These are phyloP conservation scores for Symmetrospora coprosmae DNA, from an alignment of 768 basidiomycete species.

Conservation along the genomic window DNA sequence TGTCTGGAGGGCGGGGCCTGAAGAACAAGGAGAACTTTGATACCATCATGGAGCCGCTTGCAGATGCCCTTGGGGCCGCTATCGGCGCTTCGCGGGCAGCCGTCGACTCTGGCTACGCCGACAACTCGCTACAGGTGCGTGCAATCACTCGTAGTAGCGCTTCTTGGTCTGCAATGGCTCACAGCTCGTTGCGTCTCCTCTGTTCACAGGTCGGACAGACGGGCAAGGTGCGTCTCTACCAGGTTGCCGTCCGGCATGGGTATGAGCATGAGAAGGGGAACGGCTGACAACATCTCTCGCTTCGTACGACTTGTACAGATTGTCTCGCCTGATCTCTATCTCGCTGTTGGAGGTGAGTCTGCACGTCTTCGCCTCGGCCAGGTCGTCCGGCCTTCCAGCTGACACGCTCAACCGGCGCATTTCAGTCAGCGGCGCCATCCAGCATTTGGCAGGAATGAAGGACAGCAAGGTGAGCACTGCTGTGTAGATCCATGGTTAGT, in stretches of 20 bases:
- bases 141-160: too few species aligned
- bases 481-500: too few species aligned
- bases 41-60: slow-evolving; percentile 69
- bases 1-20: slow-evolving; percentile 87
- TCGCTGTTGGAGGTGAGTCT: slow-evolving; percentile 94
- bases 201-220: slow-evolving; percentile 99
- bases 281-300: too few species aligned
- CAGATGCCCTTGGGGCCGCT: slow-evolving; percentile 82
- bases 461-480: slow-evolving; percentile 97
- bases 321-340: slow-evolving; percentile 88
- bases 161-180: too few species aligned
- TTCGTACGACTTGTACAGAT: neutral
- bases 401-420: too few species aligned
- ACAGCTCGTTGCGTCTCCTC: too few species aligned
- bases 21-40: slow-evolving; percentile 92
- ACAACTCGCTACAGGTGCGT: slow-evolving; percentile 90
- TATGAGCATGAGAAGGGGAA: too few species aligned
- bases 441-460: slow-evolving; percentile 98
- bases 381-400: too few species aligned
- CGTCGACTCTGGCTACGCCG: slow-evolving; percentile 94
- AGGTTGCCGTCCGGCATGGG: too few species aligned
- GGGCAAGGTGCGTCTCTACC: slow-evolving; percentile 90
- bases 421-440: slow-evolving; percentile 94
- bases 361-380: too few species aligned
- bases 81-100: slow-evolving; percentile 97